These are phyloP conservation scores for Sporisorium sorghi DNA, from an alignment of 1,284 basidiomycete species.

Conservation along the genomic window DNA sequence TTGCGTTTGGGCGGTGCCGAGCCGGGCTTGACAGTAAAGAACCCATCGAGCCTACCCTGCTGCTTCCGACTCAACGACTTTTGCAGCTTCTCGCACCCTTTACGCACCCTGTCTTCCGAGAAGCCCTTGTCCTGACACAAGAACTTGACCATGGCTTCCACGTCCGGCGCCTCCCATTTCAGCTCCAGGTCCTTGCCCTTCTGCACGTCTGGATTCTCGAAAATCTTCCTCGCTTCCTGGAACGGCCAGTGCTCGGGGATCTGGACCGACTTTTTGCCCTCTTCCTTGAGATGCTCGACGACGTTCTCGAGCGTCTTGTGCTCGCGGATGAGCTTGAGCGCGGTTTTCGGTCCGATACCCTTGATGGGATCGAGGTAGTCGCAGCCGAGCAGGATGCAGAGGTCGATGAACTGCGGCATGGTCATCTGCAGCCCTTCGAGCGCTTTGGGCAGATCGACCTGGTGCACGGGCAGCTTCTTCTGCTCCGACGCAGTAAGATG, in stretches of 20 bases:
- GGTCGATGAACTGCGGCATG: slow-evolving; percentile 94
- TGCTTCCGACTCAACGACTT: slow-evolving; percentile 91
- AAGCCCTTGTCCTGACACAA: slow-evolving; percentile 95
- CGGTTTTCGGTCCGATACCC: slow-evolving; percentile 94
- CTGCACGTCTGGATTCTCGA: slow-evolving; percentile 87
- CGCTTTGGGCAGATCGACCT: slow-evolving; percentile 85
- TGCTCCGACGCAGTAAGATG: slow-evolving; percentile 99
- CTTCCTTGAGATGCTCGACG: slow-evolving; percentile 78
- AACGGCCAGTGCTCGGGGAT: slow-evolving; percentile 95
- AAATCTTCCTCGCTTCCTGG: slow-evolving; percentile 91
- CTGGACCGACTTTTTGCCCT: slow-evolving; percentile 70
- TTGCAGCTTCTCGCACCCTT: slow-evolving; percentile 90
- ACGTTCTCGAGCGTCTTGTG: slow-evolving; percentile 83
- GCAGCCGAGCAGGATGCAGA: slow-evolving; percentile 96
- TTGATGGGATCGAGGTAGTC: slow-evolving; percentile 98
- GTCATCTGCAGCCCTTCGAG: slow-evolving; percentile 89
- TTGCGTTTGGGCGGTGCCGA: slow-evolving; percentile 36
- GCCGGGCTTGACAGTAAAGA: slow-evolving; percentile 74
- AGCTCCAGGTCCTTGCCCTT: slow-evolving; percentile 90
- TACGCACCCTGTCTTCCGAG: slow-evolving; percentile 96
- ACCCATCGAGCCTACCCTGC: slow-evolving; percentile 94
- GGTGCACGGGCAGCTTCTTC: slow-evolving; percentile 96
- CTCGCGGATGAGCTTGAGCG: slow-evolving; percentile 91
- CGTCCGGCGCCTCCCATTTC: slow-evolving; percentile 93
- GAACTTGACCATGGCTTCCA: slow-evolving; percentile 94